Percentiles rank a stretch among this genome's conserved stretches.
Evolutionary conservation across 225 moss, liverwort and hornwort species (phyloP).

Genomic region (Pseudoscleropodium purum): DNA sequence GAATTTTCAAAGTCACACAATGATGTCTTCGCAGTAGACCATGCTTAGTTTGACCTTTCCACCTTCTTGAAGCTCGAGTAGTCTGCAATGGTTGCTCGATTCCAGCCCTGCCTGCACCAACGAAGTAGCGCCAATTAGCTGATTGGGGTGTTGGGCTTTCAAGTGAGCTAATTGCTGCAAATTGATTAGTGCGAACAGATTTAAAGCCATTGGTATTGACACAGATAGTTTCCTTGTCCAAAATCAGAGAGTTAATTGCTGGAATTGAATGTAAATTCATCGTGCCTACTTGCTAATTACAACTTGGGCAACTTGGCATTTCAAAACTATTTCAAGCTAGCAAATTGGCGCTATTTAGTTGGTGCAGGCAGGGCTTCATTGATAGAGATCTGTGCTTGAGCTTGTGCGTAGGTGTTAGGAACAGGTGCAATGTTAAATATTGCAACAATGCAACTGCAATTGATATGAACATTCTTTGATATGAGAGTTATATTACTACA

Average conservation of each 20-base stretch:
- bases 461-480: conserved; percentile 82
- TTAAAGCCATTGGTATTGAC: not conserved
- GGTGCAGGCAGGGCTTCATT: not conserved
- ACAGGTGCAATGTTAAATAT: conserved; percentile 73
- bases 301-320: not conserved
- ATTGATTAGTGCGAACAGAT: not conserved
- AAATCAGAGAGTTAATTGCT: not conserved
- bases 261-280: not conserved
- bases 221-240: no score
- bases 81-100: not conserved
- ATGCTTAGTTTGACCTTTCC: not conserved
- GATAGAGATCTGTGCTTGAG: not conserved
- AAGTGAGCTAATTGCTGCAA: not conserved
- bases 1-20: not conserved
- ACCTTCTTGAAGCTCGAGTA: not conserved
- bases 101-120: not conserved
- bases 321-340: not conserved
- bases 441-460: conserved; percentile 81
- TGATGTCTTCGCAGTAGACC: not conserved
- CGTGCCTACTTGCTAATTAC: not conserved
- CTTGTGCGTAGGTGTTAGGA: conserved; percentile 93
- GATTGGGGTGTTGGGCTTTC: not conserved
- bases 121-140: not conserved
- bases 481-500: conserved; percentile 35
- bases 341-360: not conserved